Evolutionary conservation across 805 yeast species (phyloP).

Genomic region (Suhomyces kilbournensis): DNA sequence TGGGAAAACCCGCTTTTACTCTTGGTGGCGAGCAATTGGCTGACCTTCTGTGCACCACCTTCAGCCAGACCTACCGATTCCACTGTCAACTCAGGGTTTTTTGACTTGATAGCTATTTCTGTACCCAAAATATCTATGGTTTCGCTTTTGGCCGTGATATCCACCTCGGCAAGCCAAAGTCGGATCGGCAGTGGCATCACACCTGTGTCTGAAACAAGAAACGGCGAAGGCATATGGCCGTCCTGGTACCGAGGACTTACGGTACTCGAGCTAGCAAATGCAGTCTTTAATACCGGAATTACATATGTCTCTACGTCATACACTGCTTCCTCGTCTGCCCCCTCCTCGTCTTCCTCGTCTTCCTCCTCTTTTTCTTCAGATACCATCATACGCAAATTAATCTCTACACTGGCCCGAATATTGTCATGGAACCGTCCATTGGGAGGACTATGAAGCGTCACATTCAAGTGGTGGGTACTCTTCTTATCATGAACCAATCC

Average conservation of each 20-base stretch:
- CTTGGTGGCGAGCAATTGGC: slow-evolving; percentile 30
- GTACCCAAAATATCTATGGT: slow-evolving; percentile 14
- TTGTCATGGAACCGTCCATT: slow-evolving; percentile 8
- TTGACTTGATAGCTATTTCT: slow-evolving; percentile 21
- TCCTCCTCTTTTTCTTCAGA: slow-evolving; percentile 15
- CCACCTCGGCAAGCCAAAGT: slow-evolving; percentile 23
- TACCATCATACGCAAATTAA: slow-evolving; percentile 26
- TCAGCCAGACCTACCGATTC: slow-evolving; percentile 10
- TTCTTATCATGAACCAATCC: slow-evolving; percentile 9
- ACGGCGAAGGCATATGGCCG: slow-evolving; percentile 39
- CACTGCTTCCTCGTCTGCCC: slow-evolving; percentile 16
- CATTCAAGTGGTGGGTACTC: slow-evolving; percentile 14
- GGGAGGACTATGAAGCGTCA: slow-evolving; percentile 23
- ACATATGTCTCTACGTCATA: slow-evolving; percentile 22
- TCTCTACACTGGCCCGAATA: slow-evolving; percentile 6
- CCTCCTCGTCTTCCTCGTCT: slow-evolving; percentile 13
- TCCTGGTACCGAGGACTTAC: slow-evolving; percentile 26
- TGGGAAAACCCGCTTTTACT: slow-evolving; percentile 39
- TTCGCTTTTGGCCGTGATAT: neutral
- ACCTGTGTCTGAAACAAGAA: slow-evolving; percentile 23
- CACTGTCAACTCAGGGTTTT: slow-evolving; percentile 25
- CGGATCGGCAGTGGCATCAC: slow-evolving; percentile 30
- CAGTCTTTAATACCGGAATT: slow-evolving; percentile 23
- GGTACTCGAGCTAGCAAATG: slow-evolving; percentile 20
- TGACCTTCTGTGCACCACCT: neutral